phyloP scores from a whole-genome alignment of 371 early-diverging fungal species.

The Chytridium lagenaria region DNA sequence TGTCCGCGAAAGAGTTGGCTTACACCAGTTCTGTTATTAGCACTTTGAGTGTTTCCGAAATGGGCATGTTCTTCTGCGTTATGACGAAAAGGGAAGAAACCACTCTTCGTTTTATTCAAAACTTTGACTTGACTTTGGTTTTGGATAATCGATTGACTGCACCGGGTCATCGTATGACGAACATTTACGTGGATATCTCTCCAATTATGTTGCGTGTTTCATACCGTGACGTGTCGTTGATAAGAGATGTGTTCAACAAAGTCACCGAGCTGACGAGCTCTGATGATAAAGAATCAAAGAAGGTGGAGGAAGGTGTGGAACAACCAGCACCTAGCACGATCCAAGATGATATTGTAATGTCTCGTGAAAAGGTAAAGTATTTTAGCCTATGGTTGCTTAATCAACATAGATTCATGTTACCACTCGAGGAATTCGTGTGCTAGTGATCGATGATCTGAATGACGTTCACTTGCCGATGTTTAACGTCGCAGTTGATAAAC shows the following conservation, averaged over 20 bases:
- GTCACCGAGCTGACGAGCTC: slow-evolving; percentile 60
- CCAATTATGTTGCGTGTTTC: slow-evolving; percentile 55
- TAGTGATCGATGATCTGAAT: slow-evolving; percentile 91
- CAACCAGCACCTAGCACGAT: slow-evolving; percentile 21
- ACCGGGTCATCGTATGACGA: slow-evolving; percentile 44
- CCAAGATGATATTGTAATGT: slow-evolving; percentile 43
- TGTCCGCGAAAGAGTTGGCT: slow-evolving; percentile 79
- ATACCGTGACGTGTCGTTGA: slow-evolving; percentile 84
- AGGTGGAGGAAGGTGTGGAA: background rate
- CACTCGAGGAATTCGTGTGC: slow-evolving; percentile 77
- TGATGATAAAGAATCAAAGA: background rate
- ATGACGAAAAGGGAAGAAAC: slow-evolving; percentile 86
- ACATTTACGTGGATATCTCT: slow-evolving; percentile 42
- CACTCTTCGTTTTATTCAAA: slow-evolving; percentile 83
- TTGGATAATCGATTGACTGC: slow-evolving; percentile 69
- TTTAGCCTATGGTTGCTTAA: background rate
- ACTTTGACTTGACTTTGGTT: slow-evolving; percentile 79
- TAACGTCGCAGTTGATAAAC: slow-evolving; percentile 79
- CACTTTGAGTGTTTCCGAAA: slow-evolving; percentile 75
- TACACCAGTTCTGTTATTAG: slow-evolving; percentile 78
- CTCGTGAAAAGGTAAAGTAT: slow-evolving; percentile 57
- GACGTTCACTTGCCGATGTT: slow-evolving; percentile 86
- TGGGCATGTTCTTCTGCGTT: slow-evolving; percentile 91
- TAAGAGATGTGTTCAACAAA: slow-evolving; percentile 80
- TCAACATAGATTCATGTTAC: slow-evolving; percentile 48